Base-by-base conservation (phyloP, 257 asterid genomes). In the Plantago ovata region DNA sequence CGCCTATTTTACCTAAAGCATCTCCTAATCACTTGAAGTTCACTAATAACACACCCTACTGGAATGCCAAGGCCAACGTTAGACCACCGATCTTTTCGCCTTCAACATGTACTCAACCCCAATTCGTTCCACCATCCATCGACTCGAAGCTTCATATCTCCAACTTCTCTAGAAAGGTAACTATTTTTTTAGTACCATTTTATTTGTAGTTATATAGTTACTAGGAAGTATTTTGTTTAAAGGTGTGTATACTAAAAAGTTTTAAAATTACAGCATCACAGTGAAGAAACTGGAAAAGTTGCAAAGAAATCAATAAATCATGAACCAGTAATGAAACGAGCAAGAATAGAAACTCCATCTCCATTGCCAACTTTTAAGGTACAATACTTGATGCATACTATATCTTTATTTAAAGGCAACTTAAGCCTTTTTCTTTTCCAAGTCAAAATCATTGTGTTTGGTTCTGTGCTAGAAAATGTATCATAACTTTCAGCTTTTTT, bases 291-390 rank as follows among this genome's bases (percentile, higher is more conserved):
- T 4, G 43, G 62, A 16, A 61, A 61, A 7, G 41, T 15, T 63
- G 52, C 68, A 9, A 80, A 72, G 79, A 79, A 72, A 69, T 18
- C 9, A n/a, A 65, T 61, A 36, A 66, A 53, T n/a, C n/a, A n/a
- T 19, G 82, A 74, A 56, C 66, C 82, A 6, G 40, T 78, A 58
- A 53, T 65, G 21, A 85, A 86, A 67, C 84, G 94, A 18, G 71
- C 78, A 0, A 18, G 94, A 52, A 69, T 77, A 0, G 93, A 81
- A 69, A 89, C 92, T 15, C 89, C 94, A 54, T 79, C 95, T 3
- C 75, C 95, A 70, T 63, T 79, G 16, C 96, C 95, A 64, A 78
- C 94, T 39, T 83, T 83, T 60, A 83, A 83, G 92, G 92, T 77
- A 75, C 39, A 44, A 10, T 46, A 45, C 22, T 38, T 48, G 40